Percentiles rank a stretch among this genome's conserved stretches.
Conservation (phyloP, 2,329 filamentous ascomycete genomes). For the Venturiaceae sp. region DNA sequence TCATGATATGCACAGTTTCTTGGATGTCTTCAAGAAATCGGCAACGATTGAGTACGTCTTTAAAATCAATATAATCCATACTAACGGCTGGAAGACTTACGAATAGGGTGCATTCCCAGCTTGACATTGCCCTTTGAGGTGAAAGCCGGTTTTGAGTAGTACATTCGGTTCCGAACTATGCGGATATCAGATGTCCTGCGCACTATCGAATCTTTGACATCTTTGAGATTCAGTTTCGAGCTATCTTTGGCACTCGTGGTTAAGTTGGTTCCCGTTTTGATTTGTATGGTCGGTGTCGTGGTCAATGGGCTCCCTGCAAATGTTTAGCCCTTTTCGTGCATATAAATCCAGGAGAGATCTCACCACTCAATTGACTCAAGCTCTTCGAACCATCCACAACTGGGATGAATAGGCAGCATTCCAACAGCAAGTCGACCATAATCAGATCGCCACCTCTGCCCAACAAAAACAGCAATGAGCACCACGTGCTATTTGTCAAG, state of each 20-base stretch:
- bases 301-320: not conserved
- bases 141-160: slow-evolving; percentile 69
- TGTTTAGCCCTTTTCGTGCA: slow-evolving; percentile 25
- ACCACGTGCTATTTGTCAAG: slow-evolving; percentile 66
- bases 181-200: slow-evolving; percentile 49
- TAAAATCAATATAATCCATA: not conserved
- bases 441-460: slow-evolving; percentile 66
- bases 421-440: slow-evolving; percentile 66
- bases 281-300: not conserved
- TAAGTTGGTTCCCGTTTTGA: slow-evolving; percentile 10
- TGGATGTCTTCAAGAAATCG: slow-evolving; percentile 34
- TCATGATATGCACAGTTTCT: slow-evolving; percentile 64
- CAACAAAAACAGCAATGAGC: slow-evolving; percentile 60
- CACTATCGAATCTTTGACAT: not conserved
- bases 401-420: slow-evolving; percentile 63
- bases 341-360: slow-evolving; percentile 24
- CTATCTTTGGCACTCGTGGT: not conserved
- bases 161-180: slow-evolving; percentile 73
- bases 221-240: not conserved
- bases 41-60: slow-evolving; percentile 74
- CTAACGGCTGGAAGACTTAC: slow-evolving; percentile 39
- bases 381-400: not conserved
- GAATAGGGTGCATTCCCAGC: slow-evolving; percentile 71
- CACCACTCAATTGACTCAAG: slow-evolving; percentile 5
- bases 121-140: slow-evolving; percentile 58